Base-by-base conservation (phyloP, 176 grass and related monocot genomes). In the Phoenix dactylifera region DNA sequence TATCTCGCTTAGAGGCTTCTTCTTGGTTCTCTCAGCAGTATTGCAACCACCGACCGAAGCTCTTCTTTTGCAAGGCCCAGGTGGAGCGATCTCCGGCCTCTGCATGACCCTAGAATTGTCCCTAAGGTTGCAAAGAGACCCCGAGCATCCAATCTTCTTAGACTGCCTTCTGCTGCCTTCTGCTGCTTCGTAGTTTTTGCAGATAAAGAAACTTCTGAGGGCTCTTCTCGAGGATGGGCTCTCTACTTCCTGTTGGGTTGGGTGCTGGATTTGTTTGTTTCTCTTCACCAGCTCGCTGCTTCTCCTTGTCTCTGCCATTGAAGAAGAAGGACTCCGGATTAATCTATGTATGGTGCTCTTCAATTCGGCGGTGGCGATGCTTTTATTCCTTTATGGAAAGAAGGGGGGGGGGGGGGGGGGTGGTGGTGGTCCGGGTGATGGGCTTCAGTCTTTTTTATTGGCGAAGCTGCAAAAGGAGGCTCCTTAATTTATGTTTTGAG, bases 141-240 rank as follows among this genome's bases (percentile, higher is more conserved):
- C 78, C 15, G 78, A 78, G 69, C 79, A 89, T 29, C 64, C 76
- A 16, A 79, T 72, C 54, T 76, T 80, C 72, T 72, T 80, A 58
- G 72, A 58, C 51, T 62, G 64, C 23, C 56, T 76, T 18, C 29
- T 57, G 26, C 71, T 71, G 17, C 16, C 53, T 44, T 55, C 25
- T 55, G 49, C 19, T 66, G 2, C 4, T 16, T 15, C 10, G 57
- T 64, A 55, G 72, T 86, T 59, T 77, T 26, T 78, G 82, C 86
- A 95, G 7, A 74, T 82, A 69, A 95, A 86, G 76, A 95, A 35
- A 76, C 76, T 83, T 69, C 66, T 59, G 3, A 95, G 85, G 30
- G 85, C 82, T 52, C 79, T 60, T 70, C 72, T 82, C 75, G 85
- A 85, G 28, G 85, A 86, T 1, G 89, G 89, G 68, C 85, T 89